Percentiles rank a stretch among this genome's conserved stretches.
Evolutionary conservation across 306 rosid species (phyloP).

Genomic region (Medicago truncatula): MtrunA17r5.0-ANR NC_053043.1:30026001-30026500

Average conservation of each 20-base stretch:
- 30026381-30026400: neutral
- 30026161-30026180: conserved; percentile 62
- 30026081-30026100: conserved; percentile 90
- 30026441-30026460: conserved; percentile 64
- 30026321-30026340: neutral
- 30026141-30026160: conserved; percentile 90
- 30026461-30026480: conserved; percentile 54
- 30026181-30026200: conserved; percentile 25
- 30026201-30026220: conserved; percentile 17
- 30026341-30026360: conserved; percentile 9
- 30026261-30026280: neutral
- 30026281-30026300: neutral
- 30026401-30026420: neutral
- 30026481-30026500: conserved; percentile 76
- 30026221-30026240: neutral
- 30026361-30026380: neutral
- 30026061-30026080: conserved; percentile 94
- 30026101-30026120: conserved; percentile 89
- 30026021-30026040: conserved; percentile 95
- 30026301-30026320: neutral
- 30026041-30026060: conserved; percentile 86
- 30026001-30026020: conserved; percentile 86
- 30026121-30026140: conserved; percentile 94
- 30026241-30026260: neutral
- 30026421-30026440: conserved; percentile 22